These are phyloP conservation scores for Stephania japonica DNA, from an alignment of 164 flowering plant genomes.

Conservation along the genomic window DNA sequence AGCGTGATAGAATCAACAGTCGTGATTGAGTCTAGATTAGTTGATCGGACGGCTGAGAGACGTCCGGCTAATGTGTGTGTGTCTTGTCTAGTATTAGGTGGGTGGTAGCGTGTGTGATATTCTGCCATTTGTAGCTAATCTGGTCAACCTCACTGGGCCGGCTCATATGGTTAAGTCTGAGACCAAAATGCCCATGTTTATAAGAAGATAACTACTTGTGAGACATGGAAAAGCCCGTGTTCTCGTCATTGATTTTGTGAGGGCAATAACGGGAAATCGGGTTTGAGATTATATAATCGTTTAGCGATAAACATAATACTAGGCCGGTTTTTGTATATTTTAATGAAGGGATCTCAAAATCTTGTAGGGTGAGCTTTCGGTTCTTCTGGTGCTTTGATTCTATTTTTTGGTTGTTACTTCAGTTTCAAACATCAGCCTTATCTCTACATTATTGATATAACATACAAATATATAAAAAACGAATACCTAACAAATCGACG, in stretches of 20 bases:
- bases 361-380: neutral
- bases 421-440: neutral
- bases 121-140: constrained; percentile 6
- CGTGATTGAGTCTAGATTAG: neutral
- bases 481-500: no score
- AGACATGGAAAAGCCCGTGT: neutral
- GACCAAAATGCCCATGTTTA: neutral
- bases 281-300: neutral
- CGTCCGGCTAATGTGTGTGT: constrained; percentile 7
- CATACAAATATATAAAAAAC: no score
- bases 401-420: constrained; percentile 2
- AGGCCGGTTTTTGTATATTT: neutral
- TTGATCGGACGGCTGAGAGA: constrained; percentile 9
- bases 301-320: neutral
- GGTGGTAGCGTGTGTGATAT: neutral
- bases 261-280: neutral
- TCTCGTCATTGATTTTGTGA: neutral
- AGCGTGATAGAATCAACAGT: neutral
- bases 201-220: neutral
- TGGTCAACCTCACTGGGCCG: neutral
- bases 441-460: neutral
- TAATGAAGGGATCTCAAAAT: constrained; percentile 1
- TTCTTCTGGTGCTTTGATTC: constrained; percentile 1
- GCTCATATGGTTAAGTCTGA: neutral
- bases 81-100: constrained; percentile 15